Conservation (phyloP, 2,329 filamentous ascomycete genomes). For the Conoideocrella luteorostrata region DNA sequence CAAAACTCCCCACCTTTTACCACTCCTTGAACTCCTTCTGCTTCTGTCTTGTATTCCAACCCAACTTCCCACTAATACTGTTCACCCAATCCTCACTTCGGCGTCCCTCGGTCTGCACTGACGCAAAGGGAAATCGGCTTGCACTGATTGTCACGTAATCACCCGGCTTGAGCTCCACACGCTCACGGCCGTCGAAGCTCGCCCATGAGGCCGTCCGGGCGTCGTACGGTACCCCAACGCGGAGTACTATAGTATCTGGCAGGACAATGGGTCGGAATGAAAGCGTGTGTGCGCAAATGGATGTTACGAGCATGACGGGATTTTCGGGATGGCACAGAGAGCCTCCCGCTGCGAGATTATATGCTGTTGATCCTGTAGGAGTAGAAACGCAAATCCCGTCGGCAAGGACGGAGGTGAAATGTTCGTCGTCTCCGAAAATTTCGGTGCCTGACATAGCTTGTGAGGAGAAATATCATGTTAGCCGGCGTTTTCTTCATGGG, state of each 20-base stretch:
- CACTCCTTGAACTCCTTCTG: slow-evolving; percentile 58
- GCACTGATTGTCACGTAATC: slow-evolving; percentile 84
- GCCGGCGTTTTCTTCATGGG: too few species aligned
- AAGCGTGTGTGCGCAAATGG: slow-evolving; percentile 90
- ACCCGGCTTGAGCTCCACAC: slow-evolving; percentile 69
- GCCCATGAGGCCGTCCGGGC: slow-evolving; percentile 88
- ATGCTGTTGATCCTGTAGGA: slow-evolving; percentile 89
- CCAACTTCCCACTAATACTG: slow-evolving; percentile 70
- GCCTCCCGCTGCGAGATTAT: slow-evolving; percentile 92
- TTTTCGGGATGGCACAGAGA: slow-evolving; percentile 95
- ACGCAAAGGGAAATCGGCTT: slow-evolving; percentile 73
- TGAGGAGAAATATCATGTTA: neutral
- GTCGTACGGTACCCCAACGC: slow-evolving; percentile 91
- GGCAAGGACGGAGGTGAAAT: slow-evolving; percentile 88
- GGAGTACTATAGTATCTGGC: slow-evolving; percentile 89
- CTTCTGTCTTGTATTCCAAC: slow-evolving; percentile 75
- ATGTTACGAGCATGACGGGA: slow-evolving; percentile 88
- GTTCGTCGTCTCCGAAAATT: slow-evolving; percentile 89
- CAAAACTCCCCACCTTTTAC: slow-evolving; percentile 13
- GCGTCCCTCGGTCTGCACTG: slow-evolving; percentile 62
- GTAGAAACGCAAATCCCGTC: slow-evolving; percentile 93
- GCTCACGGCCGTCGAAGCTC: slow-evolving; percentile 92
- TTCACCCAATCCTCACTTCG: slow-evolving; percentile 76
- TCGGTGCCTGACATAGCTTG: slow-evolving; percentile 85
- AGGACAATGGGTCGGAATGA: slow-evolving; percentile 96